Percentiles rank a stretch among this genome's conserved stretches.
Conservation (phyloP, 2,329 filamentous ascomycete genomes). For the Aspergillus sp. region DNA sequence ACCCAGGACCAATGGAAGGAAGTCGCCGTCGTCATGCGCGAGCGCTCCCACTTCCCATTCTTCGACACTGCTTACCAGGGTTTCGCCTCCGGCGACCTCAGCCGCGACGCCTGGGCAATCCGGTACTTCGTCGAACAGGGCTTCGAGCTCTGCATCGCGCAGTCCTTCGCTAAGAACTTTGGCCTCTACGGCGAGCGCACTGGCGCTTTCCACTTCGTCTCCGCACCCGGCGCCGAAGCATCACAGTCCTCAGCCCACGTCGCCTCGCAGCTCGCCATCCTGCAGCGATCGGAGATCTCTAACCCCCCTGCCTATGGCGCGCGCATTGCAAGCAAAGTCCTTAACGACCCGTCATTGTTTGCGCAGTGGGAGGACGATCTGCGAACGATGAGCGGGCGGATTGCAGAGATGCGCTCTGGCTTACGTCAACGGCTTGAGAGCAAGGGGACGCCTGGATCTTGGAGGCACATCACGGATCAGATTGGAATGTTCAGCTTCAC, state of each 20-base stretch:
- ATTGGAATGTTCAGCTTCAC: conserved; percentile 98
- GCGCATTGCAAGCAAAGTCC: conserved; percentile 76
- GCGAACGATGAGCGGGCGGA: conserved; percentile 89
- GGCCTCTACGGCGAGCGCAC: conserved; percentile 95
- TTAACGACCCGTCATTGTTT: conserved; percentile 82
- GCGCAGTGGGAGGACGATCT: conserved; percentile 91
- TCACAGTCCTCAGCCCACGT: conserved; percentile 62
- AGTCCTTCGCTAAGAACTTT: conserved; percentile 65
- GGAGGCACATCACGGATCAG: conserved; percentile 97
- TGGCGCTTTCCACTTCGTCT: conserved; percentile 93
- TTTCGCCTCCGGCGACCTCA: conserved; percentile 88
- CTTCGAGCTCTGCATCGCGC: conserved; percentile 64
- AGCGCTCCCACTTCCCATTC: conserved; percentile 90
- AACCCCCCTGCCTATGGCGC: conserved; percentile 96
- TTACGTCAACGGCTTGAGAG: conserved; percentile 79
- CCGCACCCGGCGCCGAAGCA: conserved; percentile 68
- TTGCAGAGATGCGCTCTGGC: conserved; percentile 83
- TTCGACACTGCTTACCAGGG: conserved; percentile 98
- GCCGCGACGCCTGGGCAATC: conserved; percentile 84
- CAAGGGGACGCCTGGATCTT: conserved; percentile 80
- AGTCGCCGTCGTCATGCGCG: conserved; percentile 73
- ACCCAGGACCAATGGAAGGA: conserved; percentile 93
- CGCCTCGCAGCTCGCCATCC: conserved; percentile 83
- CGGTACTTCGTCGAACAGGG: conserved; percentile 92
- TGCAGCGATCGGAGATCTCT: conserved; percentile 95